These are phyloP conservation scores for Neopestalotiopsis sp. DNA, from an alignment of 2,329 filamentous ascomycete genomes.

Conservation along the genomic window DNA sequence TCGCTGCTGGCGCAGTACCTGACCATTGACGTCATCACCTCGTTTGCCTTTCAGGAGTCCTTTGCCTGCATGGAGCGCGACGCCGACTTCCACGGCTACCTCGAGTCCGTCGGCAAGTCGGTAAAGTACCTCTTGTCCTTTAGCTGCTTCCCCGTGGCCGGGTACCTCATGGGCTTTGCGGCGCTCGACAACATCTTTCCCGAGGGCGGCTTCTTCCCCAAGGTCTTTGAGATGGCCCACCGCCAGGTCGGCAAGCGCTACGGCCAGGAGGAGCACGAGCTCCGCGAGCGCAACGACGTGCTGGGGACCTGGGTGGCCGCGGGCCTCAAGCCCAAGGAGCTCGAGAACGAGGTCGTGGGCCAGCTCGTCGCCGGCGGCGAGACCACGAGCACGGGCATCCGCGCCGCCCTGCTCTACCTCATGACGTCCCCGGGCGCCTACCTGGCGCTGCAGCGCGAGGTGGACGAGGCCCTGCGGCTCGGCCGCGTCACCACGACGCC, in stretches of 20 bases:
- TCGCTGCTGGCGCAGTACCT: constrained; percentile 54
- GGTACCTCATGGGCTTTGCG: neutral
- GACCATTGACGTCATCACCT: constrained; percentile 59
- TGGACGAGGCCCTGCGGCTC: constrained; percentile 19
- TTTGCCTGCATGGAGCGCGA: constrained; percentile 10
- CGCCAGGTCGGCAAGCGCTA: constrained; percentile 7
- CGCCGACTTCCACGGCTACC: constrained; percentile 8
- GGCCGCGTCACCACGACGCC: constrained; percentile 24
- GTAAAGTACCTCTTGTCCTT: neutral
- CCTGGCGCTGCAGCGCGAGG: constrained; percentile 22
- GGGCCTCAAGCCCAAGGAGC: constrained; percentile 25
- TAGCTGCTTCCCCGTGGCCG: neutral
- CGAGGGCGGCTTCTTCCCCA: constrained; percentile 13
- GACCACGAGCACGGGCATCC: constrained; percentile 22
- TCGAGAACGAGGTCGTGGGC: constrained; percentile 7
- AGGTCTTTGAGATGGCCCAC: constrained; percentile 8
- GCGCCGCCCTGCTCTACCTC: constrained; percentile 24
- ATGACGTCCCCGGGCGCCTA: constrained; percentile 25
- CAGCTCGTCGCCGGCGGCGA: constrained; percentile 24
- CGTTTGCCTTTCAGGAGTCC: constrained; percentile 46
- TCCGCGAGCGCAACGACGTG: constrained; percentile 5
- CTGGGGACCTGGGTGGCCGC: constrained; percentile 8
- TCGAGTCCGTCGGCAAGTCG: neutral
- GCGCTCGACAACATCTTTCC: neutral
- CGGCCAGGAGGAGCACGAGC: constrained; percentile 5